Base-by-base conservation (phyloP, 2,329 filamentous ascomycete species). In the Penicillium psychrosexuale region DNA sequence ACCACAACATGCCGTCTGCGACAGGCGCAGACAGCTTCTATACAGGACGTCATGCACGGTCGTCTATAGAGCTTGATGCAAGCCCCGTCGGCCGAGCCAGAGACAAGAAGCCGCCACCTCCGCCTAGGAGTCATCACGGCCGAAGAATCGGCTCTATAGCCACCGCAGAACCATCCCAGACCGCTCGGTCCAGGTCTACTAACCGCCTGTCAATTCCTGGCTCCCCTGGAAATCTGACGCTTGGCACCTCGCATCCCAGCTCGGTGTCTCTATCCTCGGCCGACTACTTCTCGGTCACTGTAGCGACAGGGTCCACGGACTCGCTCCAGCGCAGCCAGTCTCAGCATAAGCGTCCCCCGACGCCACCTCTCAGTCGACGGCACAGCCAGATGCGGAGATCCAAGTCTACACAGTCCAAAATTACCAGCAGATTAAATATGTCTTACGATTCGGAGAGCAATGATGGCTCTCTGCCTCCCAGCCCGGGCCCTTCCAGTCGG, bases 121-220 rank as follows among this genome's bases (percentile, higher is more conserved):
- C 88, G 7, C 89, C 89, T 11, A 90, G 82, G 67, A 91, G 88
- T 48, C 84, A 89, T 51, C 89, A 92, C 73, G 90, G 90, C 5
- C 92, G 88, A 71, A 80, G 86, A 17, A 88, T 93, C 60, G 84
- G 80, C 61, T 70, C 51, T 53, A 68, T 70, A 60, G 61, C 72
- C 30, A 59, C 69, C 17, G 59, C 65, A 4, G 17, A 66, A 58
- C 44, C 61, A 22, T 60, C 59, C 30, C 68, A 48, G 56, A 62
- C 61, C 46, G 62, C 53, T 43, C 61, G 66, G 4, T 57, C 60
- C 47, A 63, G 61, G 55, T 60, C 70, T 49, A 59, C 66, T 44
- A 64, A 64, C 24, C 64, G 65, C 24, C 55, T 62, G 22, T 68
- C 66, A 11, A 64, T 62, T 36, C 65, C 70, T 56, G 58, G 57